Base-by-base conservation (phyloP, 441 rosid species). In the Erysimum cheiri region DNA sequence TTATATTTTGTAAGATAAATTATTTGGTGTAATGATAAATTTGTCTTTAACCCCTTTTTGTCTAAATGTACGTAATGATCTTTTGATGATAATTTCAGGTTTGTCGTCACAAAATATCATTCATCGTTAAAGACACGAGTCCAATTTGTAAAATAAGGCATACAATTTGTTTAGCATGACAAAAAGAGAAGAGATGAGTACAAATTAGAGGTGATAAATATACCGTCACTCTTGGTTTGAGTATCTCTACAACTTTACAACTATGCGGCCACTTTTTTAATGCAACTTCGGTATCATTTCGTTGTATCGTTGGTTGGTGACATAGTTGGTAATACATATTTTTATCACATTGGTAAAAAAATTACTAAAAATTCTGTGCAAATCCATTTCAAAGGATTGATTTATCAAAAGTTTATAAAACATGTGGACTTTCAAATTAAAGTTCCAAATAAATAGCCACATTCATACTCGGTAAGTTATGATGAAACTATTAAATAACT, bases 381-480 rank as follows among this genome's bases (percentile, higher is more conserved):
- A 10, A 24, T 49, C 6, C 17, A 36, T n/a, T 68, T 36, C 29
- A 35, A 47, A 58, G 36, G 57, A 12, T 58, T 58, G 28, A 59
- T 35, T 26, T 47, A 32, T 57, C 28, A 60, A 58, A 58, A 29
- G 22, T 11, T 43, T 47, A 39, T 14, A 48, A 47, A 58, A 58
- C 73, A 69, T 14, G 72, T 14, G 29, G 57, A 49, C 13, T 14
- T 37, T 26, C 28, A 36, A 10, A 69, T 36, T n/a, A 69, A 35
- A 24, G 12, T 48, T 69, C 26, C 58, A 59, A 14, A 57, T 46
- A 24, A 28, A 13, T 14, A 57, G 47, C 33, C 19, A 28, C 24
- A 43, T 32, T 33, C 43, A 63, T 12, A 63, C 17, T 9, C 44
- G 9, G 24, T 62, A 48, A 35, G n/a, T 35, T n/a, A n/a, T n/a